Percentiles rank a stretch among this genome's conserved stretches.
phyloP scores from a whole-genome alignment of 73 alveolate species.

The Paramecium pentaurelia region DNA sequence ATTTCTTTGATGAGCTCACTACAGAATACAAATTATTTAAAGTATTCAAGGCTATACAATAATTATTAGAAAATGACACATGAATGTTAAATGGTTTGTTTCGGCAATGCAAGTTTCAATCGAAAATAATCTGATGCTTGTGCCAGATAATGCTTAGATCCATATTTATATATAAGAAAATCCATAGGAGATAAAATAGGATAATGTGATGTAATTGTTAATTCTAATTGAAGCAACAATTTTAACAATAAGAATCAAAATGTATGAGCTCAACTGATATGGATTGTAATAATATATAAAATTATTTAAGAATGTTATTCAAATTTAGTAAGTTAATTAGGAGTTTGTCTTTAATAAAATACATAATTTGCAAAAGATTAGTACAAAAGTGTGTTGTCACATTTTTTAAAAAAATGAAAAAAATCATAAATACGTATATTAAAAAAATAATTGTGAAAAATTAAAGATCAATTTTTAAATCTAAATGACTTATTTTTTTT shows the following conservation, averaged over 20 bases:
- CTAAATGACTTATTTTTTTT: neutral
- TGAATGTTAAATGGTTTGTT: conserved; percentile 26
- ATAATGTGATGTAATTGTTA: neutral
- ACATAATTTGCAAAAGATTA: neutral
- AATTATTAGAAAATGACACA: neutral
- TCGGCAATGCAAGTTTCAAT: neutral
- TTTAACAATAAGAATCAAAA: conserved; percentile 1
- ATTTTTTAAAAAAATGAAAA: neutral
- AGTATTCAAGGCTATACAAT: neutral
- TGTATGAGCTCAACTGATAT: neutral
- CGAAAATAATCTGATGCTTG: conserved; percentile 14
- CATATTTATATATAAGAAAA: neutral
- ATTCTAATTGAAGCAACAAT: neutral
- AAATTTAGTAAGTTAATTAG: neutral
- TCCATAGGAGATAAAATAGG: conserved; percentile 14
- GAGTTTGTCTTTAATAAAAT: neutral
- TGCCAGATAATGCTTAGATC: conserved; percentile 12
- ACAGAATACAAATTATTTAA: conserved; percentile 6
- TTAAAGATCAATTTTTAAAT: neutral
- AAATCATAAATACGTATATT: neutral
- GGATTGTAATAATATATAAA: conserved; percentile 1
- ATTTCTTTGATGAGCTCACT: neutral
- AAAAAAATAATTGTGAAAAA: neutral
- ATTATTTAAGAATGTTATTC: neutral
- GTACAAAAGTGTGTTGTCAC: neutral